These are phyloP conservation scores for Solanum chiquidenum DNA, from an alignment of 257 asterid species.

Conservation along the genomic window DNA sequence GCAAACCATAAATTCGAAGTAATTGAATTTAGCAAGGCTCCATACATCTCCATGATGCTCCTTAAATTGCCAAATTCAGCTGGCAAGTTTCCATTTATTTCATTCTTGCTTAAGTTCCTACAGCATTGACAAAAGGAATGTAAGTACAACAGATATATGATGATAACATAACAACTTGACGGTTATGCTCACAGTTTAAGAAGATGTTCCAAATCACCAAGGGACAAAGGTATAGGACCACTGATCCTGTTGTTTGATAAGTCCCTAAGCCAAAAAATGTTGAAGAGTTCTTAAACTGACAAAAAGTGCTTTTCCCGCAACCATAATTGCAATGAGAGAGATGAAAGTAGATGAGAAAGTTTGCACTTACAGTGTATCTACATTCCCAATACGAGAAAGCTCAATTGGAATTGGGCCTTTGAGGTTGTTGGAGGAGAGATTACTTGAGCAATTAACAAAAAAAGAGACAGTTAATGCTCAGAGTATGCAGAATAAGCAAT, in stretches of 20 bases:
- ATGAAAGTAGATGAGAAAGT: background rate
- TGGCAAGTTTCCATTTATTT: slow-evolving; percentile 58
- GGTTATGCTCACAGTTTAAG: slow-evolving; percentile 61
- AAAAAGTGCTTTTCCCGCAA: background rate
- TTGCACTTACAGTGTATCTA: slow-evolving; percentile 79
- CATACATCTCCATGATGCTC: slow-evolving; percentile 92
- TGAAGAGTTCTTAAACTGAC: background rate
- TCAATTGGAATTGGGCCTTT: slow-evolving; percentile 84
- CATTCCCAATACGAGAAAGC: slow-evolving; percentile 81
- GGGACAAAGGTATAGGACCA: slow-evolving; percentile 73
- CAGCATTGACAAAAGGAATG: background rate
- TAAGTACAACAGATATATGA: background rate
- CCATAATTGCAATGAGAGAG: background rate
- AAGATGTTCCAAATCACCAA: slow-evolving; percentile 98
- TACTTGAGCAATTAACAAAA: slow-evolving; percentile 25
- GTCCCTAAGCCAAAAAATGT: slow-evolving; percentile 40
- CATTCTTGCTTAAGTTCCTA: slow-evolving; percentile 81
- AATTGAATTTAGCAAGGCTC: background rate
- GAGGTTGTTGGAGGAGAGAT: slow-evolving; percentile 67
- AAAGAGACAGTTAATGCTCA: background rate
- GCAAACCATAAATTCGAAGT: background rate
- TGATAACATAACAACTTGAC: background rate
- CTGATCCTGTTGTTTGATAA: slow-evolving; percentile 66
- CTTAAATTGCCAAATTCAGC: slow-evolving; percentile 87
- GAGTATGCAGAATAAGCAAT: background rate